Conservation (phyloP, 495 filamentous ascomycete genomes). For the Hypomontagnella submonticulosa region DNA sequence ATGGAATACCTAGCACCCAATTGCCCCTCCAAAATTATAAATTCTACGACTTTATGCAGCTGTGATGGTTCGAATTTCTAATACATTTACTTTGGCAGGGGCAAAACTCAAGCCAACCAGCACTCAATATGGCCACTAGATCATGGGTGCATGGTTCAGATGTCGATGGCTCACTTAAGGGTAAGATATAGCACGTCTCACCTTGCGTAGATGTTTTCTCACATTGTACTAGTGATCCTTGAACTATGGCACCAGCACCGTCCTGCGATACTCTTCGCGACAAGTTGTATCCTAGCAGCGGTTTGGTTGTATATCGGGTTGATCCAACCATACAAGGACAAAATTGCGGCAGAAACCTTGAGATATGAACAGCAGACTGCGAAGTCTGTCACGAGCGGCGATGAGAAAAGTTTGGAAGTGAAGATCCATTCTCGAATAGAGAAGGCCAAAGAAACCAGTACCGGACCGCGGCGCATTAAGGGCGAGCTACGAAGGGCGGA, state of each 20-base stretch:
- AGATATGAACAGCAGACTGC: conserved; percentile 43
- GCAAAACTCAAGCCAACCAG: conserved; percentile 13
- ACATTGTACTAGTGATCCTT: conserved; percentile 55
- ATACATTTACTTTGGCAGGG: neutral
- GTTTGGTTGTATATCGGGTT: conserved; percentile 54
- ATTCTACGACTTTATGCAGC: conserved; percentile 3
- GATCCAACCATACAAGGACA: conserved; percentile 5
- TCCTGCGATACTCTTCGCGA: conserved; percentile 60
- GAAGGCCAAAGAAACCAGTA: conserved; percentile 35
- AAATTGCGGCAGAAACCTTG: neutral
- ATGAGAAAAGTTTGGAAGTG: conserved; percentile 36
- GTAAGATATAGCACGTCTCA: conserved; percentile 8
- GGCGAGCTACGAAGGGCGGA: conserved; percentile 55
- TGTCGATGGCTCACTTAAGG: conserved; percentile 5
- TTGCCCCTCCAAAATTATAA: conserved; percentile 39
- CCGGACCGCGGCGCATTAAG: conserved; percentile 61
- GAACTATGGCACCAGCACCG: conserved; percentile 67
- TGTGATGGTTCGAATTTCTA: neutral
- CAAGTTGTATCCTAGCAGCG: conserved; percentile 50
- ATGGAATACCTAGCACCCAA: conserved; percentile 5
- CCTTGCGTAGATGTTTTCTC: conserved; percentile 2
- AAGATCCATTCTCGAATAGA: conserved; percentile 25
- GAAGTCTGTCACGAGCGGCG: conserved; percentile 20
- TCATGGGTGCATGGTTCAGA: conserved; percentile 15
- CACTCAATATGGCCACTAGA: conserved; percentile 27